Base-by-base conservation (phyloP, 2,329 filamentous ascomycete species). In the Xylaria sp. region DNA sequence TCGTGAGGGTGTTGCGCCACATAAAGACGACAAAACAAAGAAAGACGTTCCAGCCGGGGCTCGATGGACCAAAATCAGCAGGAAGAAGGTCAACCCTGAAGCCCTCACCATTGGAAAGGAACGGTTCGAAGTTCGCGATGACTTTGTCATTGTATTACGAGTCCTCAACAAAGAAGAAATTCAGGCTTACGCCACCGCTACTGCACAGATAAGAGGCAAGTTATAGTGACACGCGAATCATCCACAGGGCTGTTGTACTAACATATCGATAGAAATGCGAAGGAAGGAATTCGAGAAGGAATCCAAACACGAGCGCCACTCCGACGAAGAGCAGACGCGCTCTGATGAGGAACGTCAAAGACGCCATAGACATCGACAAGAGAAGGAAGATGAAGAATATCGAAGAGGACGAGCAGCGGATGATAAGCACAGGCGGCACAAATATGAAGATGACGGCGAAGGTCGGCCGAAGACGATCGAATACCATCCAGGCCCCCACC, bases 11-110 rank as follows among this genome's bases (percentile, higher is more conserved):
- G 95, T 97, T 7, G 94, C 94, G 1, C 94, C 94, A n/a, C 88
- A 97, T 77, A 97, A 97, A 81, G 94, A 97, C 78, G 90, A 93
- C 58, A 90, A 91, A 80, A 90, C 85, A 55, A 89, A 88, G 76
- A 89, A 91, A 70, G 91, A 93, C 48, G 92, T 94, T 39, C 92
- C 92, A 0, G 82, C 90, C 0, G 92, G 92, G 66, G 94, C 94
- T 41, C 89, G 94, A 64, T 98, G 94, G 94, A 98, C 94, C 56
- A 97, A 96, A 83, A 94, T 98, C 77, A 93, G 92, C 78, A 90
- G 94, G 66, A 90, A 91, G 73, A 87, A 97, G 65, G 94, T 98
- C 75, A 98, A 97, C 74, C 94, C 94, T 0, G 92, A 95, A 74
- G 94, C 94, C 0, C 83, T 98, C 56, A 92, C 93, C 67, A 87